Evolutionary conservation across 1,139 yeast species (phyloP), one percentile per base, ranked within the genome.

Genomic region (Tardiomyces depauwii): DNA sequence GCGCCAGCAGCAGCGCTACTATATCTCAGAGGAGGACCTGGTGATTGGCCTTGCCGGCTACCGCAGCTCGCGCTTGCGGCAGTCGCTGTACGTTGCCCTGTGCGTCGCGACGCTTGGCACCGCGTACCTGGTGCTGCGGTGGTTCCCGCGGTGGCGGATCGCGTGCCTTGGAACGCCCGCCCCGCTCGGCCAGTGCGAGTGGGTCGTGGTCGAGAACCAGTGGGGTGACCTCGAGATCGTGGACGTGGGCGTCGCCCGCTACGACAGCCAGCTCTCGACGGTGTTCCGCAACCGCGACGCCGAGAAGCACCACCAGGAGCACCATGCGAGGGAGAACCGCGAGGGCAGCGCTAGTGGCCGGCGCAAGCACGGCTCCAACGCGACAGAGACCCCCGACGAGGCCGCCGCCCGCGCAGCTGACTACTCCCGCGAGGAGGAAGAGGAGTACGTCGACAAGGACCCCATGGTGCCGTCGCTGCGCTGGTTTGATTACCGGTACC

Each of bases 21-120:
- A 91, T 62, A 77, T 93, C 52, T 91, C 96, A 0, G 97, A 93
- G 62, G 98, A 91, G 60, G 99, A 91, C 66, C 69, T 91, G 59
- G 91, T 89, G 18, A 76, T 93, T 49, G 96, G 95, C 51, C 83
- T 91, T 53, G 97, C 96, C 0, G 98, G 97, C 2, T 91, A 85
- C 62, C 67, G 66, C 46, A 76, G 80, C 19, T 76, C 80, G 21
- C 60, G 60, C 45, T 49, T 72, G 54, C 77, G 79, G 48, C 59
- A 65, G 7, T 42, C 67, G 0, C 25, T 75, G 0, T 88, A 82
- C 61, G 73, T 76, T 49, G 13, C 74, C 0, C 49, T 84, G 2
- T 82, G 89, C 53, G 50, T 76, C 1, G 42, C 67, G 6, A 78
- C 96, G 0, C 59, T 77, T 2, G 98, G 98, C 0, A 44, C 87